phyloP scores from a whole-genome alignment of 192 early-diverging fungal genomes.

The Entomortierella chlamydospora region DNA sequence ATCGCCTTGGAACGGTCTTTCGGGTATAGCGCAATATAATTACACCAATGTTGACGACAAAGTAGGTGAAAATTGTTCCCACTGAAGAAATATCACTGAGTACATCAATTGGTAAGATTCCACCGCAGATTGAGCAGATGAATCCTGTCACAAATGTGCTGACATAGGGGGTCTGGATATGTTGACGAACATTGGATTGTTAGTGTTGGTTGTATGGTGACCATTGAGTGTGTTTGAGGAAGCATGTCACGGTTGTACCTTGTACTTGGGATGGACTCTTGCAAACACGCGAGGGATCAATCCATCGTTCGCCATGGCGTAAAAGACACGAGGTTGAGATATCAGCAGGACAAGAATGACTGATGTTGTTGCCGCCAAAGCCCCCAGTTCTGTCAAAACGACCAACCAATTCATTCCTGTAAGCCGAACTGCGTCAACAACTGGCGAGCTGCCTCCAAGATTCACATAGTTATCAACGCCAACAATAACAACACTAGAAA shows the following conservation, averaged over 20 bases:
- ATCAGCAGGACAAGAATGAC: slow-evolving; percentile 83
- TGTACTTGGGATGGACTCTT: slow-evolving; percentile 71
- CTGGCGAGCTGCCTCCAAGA: slow-evolving; percentile 64
- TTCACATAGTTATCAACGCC: slow-evolving; percentile 74
- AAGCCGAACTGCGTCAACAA: slow-evolving; percentile 60
- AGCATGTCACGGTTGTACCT: slow-evolving; percentile 9
- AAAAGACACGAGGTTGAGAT: slow-evolving; percentile 89
- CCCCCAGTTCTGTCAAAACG: slow-evolving; percentile 80
- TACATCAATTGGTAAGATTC: slow-evolving; percentile 84
- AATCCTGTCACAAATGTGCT: slow-evolving; percentile 76
- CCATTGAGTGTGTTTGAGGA: background rate
- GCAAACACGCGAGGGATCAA: slow-evolving; percentile 75
- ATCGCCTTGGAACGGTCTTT: slow-evolving; percentile 74
- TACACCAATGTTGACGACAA: slow-evolving; percentile 83
- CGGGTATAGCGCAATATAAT: slow-evolving; percentile 81
- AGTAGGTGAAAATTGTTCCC: slow-evolving; percentile 88
- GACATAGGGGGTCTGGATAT: slow-evolving; percentile 86
- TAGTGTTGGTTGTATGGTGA: background rate
- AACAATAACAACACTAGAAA: slow-evolving; percentile 70
- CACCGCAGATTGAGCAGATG: slow-evolving; percentile 75
- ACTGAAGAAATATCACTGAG: slow-evolving; percentile 89
- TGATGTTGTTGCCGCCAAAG: slow-evolving; percentile 80
- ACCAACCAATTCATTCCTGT: slow-evolving; percentile 74
- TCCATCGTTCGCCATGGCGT: slow-evolving; percentile 89
- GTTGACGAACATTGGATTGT: slow-evolving; percentile 19